Evolutionary conservation across 2,329 filamentous ascomycete species (phyloP).

Genomic region (Plectosphaerella sp.): DNA sequence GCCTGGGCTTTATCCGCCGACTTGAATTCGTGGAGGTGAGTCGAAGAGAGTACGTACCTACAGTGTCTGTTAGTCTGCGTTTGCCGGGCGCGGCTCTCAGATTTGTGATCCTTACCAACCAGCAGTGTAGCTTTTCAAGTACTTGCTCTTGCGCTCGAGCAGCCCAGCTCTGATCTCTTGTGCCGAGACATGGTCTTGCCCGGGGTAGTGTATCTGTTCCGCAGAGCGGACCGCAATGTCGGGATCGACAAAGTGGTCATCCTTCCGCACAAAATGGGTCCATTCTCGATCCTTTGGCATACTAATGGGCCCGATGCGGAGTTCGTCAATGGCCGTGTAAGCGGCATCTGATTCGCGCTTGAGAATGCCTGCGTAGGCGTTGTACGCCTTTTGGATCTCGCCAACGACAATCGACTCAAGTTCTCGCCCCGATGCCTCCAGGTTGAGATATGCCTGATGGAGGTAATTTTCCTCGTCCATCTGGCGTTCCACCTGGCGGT

Average conservation of each 20-base stretch:
- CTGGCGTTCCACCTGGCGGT: slow-evolving; percentile 86
- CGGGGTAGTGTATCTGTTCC: slow-evolving; percentile 86
- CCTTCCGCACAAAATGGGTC: slow-evolving; percentile 73
- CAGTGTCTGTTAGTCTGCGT: background rate
- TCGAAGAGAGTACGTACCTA: slow-evolving; percentile 94
- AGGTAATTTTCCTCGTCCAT: slow-evolving; percentile 97
- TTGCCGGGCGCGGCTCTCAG: background rate
- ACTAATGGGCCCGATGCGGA: slow-evolving; percentile 79
- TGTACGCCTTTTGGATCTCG: slow-evolving; percentile 97
- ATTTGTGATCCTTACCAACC: slow-evolving; percentile 67
- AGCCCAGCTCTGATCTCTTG: slow-evolving; percentile 85
- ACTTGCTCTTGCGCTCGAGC: slow-evolving; percentile 97
- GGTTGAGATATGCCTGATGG: slow-evolving; percentile 88
- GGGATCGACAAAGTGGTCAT: slow-evolving; percentile 85
- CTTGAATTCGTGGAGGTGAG: slow-evolving; percentile 97
- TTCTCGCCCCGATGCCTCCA: slow-evolving; percentile 90
- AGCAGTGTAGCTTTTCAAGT: slow-evolving; percentile 93
- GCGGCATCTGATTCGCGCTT: slow-evolving; percentile 86
- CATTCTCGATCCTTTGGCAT: slow-evolving; percentile 95
- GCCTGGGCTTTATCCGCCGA: slow-evolving; percentile 90
- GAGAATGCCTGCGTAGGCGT: slow-evolving; percentile 84
- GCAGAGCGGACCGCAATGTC: slow-evolving; percentile 71
- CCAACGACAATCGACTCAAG: slow-evolving; percentile 94
- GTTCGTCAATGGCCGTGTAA: slow-evolving; percentile 71
- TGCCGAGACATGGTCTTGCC: slow-evolving; percentile 77